Conservation (phyloP, 2,329 filamentous ascomycete species). For the Stachybotrys echinatus region DNA sequence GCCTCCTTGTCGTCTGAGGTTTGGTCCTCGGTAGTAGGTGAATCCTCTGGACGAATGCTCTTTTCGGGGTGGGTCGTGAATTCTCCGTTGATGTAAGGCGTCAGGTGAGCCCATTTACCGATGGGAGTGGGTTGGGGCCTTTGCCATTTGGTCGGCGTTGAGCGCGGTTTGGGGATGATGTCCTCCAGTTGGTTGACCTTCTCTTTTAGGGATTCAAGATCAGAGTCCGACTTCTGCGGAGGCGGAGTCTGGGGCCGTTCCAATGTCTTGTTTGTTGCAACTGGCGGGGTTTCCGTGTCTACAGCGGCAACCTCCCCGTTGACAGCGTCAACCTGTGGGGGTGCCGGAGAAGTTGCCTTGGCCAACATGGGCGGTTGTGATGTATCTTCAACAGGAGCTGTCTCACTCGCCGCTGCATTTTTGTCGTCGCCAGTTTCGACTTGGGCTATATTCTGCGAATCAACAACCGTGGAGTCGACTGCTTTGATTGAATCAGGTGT, state of each 20-base stretch:
- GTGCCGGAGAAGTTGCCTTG: not conserved
- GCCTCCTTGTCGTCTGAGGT: constrained; percentile 24
- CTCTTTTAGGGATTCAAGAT: not conserved
- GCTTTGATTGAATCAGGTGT: not conserved
- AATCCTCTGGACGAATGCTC: constrained; percentile 24
- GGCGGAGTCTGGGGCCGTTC: not conserved
- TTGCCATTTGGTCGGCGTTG: not conserved
- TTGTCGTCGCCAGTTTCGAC: not conserved
- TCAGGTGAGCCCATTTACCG: constrained; percentile 32
- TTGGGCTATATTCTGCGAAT: not conserved
- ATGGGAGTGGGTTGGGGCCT: constrained; percentile 22
- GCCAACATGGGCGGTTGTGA: no score
- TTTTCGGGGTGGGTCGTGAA: constrained; percentile 33
- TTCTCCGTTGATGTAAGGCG: constrained; percentile 34
- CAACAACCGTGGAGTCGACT: not conserved
- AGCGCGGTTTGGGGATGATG: not conserved
- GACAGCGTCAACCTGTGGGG: not conserved
- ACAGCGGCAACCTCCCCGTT: not conserved
- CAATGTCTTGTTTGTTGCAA: not conserved
- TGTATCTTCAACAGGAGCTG: not conserved
- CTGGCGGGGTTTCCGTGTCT: not conserved
- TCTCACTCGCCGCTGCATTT: not conserved
- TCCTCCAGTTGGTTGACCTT: not conserved
- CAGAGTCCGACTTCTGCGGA: not conserved
- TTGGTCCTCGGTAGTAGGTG: constrained; percentile 21